Evolutionary conservation across 805 yeast genomes (phyloP).

Genomic region (Candida ovalis): DNA sequence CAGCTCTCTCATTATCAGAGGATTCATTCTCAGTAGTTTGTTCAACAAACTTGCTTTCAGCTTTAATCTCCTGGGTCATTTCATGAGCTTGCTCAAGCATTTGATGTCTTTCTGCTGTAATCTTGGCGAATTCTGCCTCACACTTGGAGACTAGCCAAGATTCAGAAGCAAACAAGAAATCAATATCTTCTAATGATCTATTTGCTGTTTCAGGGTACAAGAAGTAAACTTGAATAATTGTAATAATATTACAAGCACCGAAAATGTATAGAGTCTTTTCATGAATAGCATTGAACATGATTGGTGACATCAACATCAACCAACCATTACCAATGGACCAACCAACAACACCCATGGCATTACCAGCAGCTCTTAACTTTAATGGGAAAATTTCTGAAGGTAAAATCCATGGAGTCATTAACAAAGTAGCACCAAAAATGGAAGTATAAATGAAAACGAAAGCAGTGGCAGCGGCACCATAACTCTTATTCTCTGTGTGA

Average conservation of each 20-base stretch:
- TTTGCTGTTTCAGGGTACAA: constrained; percentile 45
- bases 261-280: constrained; percentile 32
- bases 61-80: not conserved
- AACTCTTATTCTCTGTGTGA: constrained; percentile 23
- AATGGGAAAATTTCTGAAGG: constrained; percentile 25
- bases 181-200: constrained; percentile 38
- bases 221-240: constrained; percentile 33
- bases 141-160: constrained; percentile 10
- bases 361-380: constrained; percentile 26
- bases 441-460: constrained; percentile 36
- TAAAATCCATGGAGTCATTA: constrained; percentile 24
- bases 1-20: not conserved
- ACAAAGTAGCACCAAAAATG: constrained; percentile 29
- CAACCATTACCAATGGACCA: constrained; percentile 34
- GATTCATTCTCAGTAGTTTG: constrained; percentile 1
- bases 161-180: constrained; percentile 13
- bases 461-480: constrained; percentile 33
- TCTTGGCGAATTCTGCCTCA: constrained; percentile 11
- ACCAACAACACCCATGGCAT: constrained; percentile 25
- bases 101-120: constrained; percentile 5
- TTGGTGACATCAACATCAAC: constrained; percentile 31
- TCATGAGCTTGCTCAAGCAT: not conserved
- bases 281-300: constrained; percentile 27
- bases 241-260: constrained; percentile 26
- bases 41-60: constrained; percentile 1